phyloP scores from a whole-genome alignment of 176 grass and related monocot genomes.

The Cenchrus fungigraminus region DNA sequence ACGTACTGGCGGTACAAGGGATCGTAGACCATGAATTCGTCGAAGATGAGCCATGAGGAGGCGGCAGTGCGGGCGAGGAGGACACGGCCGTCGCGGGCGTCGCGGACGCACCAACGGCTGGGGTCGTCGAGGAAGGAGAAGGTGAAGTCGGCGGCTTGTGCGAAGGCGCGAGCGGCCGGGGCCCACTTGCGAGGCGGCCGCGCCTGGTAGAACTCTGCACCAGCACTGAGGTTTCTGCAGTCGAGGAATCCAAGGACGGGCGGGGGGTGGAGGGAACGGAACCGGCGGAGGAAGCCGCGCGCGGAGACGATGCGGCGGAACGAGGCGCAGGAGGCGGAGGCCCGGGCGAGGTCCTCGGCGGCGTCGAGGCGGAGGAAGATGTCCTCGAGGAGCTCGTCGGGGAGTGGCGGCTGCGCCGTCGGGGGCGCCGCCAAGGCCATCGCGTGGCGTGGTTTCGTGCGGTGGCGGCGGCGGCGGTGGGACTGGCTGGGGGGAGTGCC shows the following conservation, averaged over 20 bases:
- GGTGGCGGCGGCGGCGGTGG: too few relatives aligned
- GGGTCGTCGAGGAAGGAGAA: background rate
- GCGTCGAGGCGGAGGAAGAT: background rate
- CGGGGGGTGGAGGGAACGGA: background rate
- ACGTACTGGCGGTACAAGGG: background rate
- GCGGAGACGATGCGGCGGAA: background rate
- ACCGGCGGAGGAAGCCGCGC: background rate
- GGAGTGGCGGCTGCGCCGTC: background rate
- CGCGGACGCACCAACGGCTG: rapidly evolving
- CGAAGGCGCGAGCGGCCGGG: background rate
- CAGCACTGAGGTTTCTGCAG: background rate
- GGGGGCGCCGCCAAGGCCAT: too few relatives aligned
- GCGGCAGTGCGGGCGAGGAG: background rate
- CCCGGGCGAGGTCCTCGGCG: background rate
- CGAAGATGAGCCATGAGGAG: too few relatives aligned
- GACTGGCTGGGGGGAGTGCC: too few relatives aligned
- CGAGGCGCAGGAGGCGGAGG: background rate
- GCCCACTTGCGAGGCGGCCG: background rate
- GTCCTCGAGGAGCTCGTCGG: background rate
- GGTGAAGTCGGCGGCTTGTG: background rate
- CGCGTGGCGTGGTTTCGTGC: too few relatives aligned
- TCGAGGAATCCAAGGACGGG: background rate
- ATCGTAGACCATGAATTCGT: background rate
- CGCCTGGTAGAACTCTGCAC: background rate
- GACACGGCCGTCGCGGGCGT: background rate